These are phyloP conservation scores for Scedosporium aurantiacum DNA, from an alignment of 2,329 filamentous ascomycete species.

Conservation along the genomic window DNA sequence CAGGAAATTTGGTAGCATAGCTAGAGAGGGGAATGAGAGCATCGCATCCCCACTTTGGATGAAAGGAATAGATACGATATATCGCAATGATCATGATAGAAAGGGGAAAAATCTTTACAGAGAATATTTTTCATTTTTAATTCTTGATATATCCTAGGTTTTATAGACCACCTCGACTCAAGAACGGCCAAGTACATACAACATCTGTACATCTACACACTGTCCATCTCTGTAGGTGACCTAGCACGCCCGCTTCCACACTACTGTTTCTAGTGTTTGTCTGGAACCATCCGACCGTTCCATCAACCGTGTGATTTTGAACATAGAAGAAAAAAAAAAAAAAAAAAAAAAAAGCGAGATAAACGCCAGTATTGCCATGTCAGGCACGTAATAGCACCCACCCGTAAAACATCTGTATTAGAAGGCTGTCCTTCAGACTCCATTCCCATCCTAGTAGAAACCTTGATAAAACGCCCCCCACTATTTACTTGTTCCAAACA, in stretches of 20 bases:
- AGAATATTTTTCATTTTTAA: neutral
- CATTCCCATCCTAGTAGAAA: neutral
- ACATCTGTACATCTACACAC: neutral
- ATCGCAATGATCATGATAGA: neutral
- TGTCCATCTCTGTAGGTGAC: too few relatives aligned
- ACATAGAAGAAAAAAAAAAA: neutral
- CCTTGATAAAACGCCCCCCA: neutral
- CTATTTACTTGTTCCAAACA: neutral
- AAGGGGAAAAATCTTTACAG: too few relatives aligned
- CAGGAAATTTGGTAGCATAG: constrained; percentile 47
- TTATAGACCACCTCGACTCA: too few relatives aligned
- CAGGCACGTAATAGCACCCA: neutral
- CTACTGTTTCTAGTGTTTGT: too few relatives aligned
- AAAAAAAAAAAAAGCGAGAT: neutral
- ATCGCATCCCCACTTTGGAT: too few relatives aligned
- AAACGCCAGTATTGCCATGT: neutral
- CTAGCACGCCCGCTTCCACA: too few relatives aligned
- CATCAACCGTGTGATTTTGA: too few relatives aligned
- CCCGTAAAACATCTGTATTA: neutral
- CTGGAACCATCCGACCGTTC: too few relatives aligned
- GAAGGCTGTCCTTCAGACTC: neutral
- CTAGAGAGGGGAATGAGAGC: too few relatives aligned
- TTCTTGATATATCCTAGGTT: neutral
- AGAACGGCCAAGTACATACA: neutral
- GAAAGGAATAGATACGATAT: neutral